A percentile compares a stretch with the other conserved stretches of the same genome.
Conservation (phyloP, 78 protist species). For the Dictyostelium citrinum region DNA sequence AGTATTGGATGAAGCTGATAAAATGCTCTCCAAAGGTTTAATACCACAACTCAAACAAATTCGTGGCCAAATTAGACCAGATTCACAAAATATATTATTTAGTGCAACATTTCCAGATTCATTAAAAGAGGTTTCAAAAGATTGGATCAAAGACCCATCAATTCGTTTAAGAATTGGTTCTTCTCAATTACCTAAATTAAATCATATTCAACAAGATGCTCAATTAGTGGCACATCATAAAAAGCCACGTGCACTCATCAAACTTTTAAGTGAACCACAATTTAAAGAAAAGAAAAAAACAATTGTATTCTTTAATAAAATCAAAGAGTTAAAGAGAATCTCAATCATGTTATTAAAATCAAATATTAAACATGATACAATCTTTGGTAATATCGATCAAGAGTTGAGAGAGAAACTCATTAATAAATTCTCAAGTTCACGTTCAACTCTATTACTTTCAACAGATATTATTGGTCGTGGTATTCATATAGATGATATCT, state of each 20-base stretch:
- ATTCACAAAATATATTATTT: conserved; percentile 96
- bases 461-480: conserved; percentile 59
- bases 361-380: conserved; percentile 57
- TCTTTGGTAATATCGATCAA: conserved; percentile 21
- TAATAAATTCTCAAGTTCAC: conserved; percentile 6
- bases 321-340: conserved; percentile 12
- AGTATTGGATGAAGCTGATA: conserved; percentile 98
- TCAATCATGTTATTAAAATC: conserved; percentile 74
- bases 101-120: conserved; percentile 96
- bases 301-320: conserved; percentile 35
- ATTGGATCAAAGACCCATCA: conserved; percentile 90
- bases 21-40: conserved; percentile 99
- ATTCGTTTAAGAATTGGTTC: conserved; percentile 95
- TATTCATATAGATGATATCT: conserved; percentile 69
- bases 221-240: conserved; percentile 74
- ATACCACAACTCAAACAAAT: conserved; percentile 93
- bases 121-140: conserved; percentile 93
- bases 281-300: conserved; percentile 16
- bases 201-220: conserved; percentile 88
- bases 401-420: conserved; percentile 10
- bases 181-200: conserved; percentile 91
- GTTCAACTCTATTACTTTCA: not conserved
- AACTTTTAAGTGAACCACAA: not conserved
- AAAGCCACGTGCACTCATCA: conserved; percentile 81
- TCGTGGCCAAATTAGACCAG: conserved; percentile 40